Conservation (phyloP, 2,329 filamentous ascomycete species). For the Penicillium sp. region DNA sequence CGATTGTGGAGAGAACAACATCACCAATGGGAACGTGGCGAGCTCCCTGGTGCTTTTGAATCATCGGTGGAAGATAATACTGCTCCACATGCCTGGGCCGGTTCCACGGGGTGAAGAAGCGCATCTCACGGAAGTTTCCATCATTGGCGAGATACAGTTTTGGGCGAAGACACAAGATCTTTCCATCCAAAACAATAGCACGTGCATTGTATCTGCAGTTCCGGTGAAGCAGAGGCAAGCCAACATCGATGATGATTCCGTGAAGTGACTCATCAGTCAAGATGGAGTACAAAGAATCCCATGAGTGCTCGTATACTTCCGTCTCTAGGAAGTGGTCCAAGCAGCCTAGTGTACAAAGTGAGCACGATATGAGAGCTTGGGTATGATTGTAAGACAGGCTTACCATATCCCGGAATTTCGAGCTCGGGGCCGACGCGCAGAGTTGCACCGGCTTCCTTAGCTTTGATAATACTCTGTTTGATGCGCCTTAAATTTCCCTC, state of each 20-base stretch:
- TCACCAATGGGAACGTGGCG: conserved; percentile 67
- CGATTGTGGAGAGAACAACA: conserved; percentile 61
- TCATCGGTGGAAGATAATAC: conserved; percentile 62
- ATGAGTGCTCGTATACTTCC: conserved; percentile 60
- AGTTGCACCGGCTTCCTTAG: conserved; percentile 62
- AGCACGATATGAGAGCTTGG: not conserved
- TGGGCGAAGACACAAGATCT: conserved; percentile 70
- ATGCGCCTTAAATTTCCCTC: conserved; percentile 48
- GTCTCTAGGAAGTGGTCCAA: conserved; percentile 66
- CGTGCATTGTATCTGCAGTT: conserved; percentile 5
- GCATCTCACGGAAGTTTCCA: conserved; percentile 62
- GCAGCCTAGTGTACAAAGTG: conserved; percentile 43
- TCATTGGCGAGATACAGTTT: conserved; percentile 71
- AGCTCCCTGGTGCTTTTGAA: conserved; percentile 58
- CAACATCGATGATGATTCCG: conserved; percentile 67
- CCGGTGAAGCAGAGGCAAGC: conserved; percentile 37
- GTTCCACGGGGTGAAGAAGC: conserved; percentile 66
- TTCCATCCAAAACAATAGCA: conserved; percentile 63
- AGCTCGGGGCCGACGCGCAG: conserved; percentile 61
- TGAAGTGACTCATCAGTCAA: conserved; percentile 60
- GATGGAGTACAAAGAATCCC: conserved; percentile 64
- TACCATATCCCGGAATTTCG: conserved; percentile 50
- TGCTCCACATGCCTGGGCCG: conserved; percentile 59
- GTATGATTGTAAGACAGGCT: not conserved
- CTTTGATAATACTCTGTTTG: conserved; percentile 60